phyloP scores from a whole-genome alignment of 2,329 filamentous ascomycete species.

The Coleophoma crateriformis region DNA sequence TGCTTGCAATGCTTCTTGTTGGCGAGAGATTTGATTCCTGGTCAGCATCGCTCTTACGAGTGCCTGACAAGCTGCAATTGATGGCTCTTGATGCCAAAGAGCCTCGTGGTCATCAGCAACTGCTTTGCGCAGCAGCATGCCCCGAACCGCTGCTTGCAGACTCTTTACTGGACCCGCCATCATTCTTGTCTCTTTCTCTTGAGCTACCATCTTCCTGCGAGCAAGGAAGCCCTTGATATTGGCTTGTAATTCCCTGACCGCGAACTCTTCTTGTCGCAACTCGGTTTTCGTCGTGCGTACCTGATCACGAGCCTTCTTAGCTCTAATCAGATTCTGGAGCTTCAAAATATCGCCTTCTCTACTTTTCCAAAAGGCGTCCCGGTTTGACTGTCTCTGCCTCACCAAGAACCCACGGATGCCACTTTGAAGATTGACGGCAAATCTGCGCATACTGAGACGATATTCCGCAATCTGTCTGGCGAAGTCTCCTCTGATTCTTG shows the following conservation, averaged over 20 bases:
- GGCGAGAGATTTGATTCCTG: slow-evolving; percentile 45
- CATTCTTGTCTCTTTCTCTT: slow-evolving; percentile 49
- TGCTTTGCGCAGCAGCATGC: slow-evolving; percentile 53
- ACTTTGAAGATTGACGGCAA: slow-evolving; percentile 77
- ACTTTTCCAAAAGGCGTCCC: slow-evolving; percentile 63
- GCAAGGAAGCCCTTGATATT: slow-evolving; percentile 61
- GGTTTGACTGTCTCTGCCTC: slow-evolving; percentile 55
- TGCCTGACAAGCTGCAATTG: slow-evolving; percentile 57
- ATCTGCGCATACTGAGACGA: slow-evolving; percentile 74
- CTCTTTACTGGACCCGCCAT: slow-evolving; percentile 45
- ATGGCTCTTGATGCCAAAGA: slow-evolving; percentile 44
- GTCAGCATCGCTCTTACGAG: slow-evolving; percentile 57
- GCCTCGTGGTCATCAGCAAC: slow-evolving; percentile 46
- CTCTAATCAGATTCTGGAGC: slow-evolving; percentile 77
- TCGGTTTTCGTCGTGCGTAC: slow-evolving; percentile 50
- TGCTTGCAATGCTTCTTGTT: slow-evolving; percentile 45
- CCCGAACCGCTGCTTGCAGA: slow-evolving; percentile 64
- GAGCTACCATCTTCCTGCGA: slow-evolving; percentile 49
- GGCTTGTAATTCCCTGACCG: slow-evolving; percentile 61
- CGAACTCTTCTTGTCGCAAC: slow-evolving; percentile 55
- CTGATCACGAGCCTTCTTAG: slow-evolving; percentile 56
- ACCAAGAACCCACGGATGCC: slow-evolving; percentile 70
- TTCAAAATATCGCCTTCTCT: slow-evolving; percentile 68
- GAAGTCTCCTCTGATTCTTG: slow-evolving; percentile 82
- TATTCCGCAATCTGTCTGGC: slow-evolving; percentile 79